Base-by-base conservation (phyloP, 345 rosid species). In the Pugionium dolabratum region DNA sequence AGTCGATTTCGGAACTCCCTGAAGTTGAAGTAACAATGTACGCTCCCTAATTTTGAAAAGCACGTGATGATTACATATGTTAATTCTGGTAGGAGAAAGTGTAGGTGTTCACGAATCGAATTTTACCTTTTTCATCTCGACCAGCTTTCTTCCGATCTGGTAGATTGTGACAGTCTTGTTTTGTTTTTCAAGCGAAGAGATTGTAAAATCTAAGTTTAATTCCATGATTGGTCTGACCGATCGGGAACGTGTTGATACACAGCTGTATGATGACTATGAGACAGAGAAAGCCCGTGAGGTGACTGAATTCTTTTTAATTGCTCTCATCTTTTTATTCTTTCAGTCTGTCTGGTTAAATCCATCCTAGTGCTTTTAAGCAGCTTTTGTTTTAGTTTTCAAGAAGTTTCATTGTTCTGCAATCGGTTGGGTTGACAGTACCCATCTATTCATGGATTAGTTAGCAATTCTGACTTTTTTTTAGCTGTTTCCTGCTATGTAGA, bases 271-370 rank as follows among this genome's bases (percentile, higher is more conserved):
- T 79, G 97, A 93, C 80, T 90, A 70, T 42, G 98, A 90, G 85
- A 83, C 97, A 4, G 90, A 75, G 37, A 93, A 90, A 83, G 94
- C 90, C 54, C 96, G 97, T 54, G 97, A 88, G 86, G 98, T 93
- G 33, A 43, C 60, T 79, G n/a, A 46, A 54, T 43, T 41, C 4
- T 64, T 7, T 36, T 54, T 33, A 6, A 54, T 67, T 75, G 50
- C 66, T 62, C 47, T 42, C n/a, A n/a, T 59, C 52, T 42, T 34
- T 26, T 30, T 45, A 0, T 59, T 27, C 7, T 7, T 7, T 54
- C 41, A 18, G 11, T 34, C 7, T n/a, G n/a, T n/a, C n/a, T n/a
- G n/a, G n/a, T n/a, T n/a, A n/a, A n/a, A n/a, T n/a, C n/a, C n/a
- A n/a, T n/a, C n/a, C n/a, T n/a, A n/a, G n/a, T 59, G 40, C 35